phyloP scores from a whole-genome alignment of 768 basidiomycete genomes.

The Naganishia vaughanmartiniae region DNA sequence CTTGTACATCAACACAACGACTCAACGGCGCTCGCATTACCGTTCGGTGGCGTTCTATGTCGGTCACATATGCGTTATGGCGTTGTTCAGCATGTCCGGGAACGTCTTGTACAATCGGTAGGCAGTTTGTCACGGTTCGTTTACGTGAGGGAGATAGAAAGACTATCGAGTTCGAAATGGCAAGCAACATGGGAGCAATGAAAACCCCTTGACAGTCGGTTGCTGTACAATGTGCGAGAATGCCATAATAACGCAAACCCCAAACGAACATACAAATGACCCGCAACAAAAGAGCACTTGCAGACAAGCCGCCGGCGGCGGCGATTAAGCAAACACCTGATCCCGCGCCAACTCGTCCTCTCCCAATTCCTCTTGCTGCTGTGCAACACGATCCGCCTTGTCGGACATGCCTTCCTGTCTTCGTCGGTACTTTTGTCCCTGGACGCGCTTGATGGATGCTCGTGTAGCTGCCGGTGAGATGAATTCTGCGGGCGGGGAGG shows the following conservation, averaged over 20 bases:
- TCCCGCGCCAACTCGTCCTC: conserved; percentile 79
- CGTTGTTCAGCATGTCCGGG: conserved; percentile 7
- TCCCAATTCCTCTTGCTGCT: conserved; percentile 58
- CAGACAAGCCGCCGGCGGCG: no score
- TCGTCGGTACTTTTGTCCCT: conserved; percentile 75
- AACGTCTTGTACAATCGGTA: not conserved
- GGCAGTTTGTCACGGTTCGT: not conserved
- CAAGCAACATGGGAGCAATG: no score
- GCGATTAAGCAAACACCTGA: conserved; percentile 75
- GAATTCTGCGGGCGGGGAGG: conserved; percentile 64
- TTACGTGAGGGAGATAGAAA: no score
- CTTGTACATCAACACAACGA: conserved; percentile 1
- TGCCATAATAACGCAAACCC: no score
- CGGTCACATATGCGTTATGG: conserved; percentile 6
- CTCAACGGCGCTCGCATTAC: not conserved
- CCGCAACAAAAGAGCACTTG: no score
- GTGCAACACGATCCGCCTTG: conserved; percentile 63
- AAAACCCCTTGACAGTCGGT: no score
- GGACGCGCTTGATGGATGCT: conserved; percentile 65
- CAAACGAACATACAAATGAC: no score
- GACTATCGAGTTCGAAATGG: no score
- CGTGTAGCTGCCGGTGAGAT: conserved; percentile 80
- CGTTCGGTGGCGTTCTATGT: conserved; percentile 12
- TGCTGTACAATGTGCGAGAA: no score
- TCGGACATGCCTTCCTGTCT: conserved; percentile 78